Conservation (phyloP, 257 asterid species). For the Hygrophila difformis region DNA sequence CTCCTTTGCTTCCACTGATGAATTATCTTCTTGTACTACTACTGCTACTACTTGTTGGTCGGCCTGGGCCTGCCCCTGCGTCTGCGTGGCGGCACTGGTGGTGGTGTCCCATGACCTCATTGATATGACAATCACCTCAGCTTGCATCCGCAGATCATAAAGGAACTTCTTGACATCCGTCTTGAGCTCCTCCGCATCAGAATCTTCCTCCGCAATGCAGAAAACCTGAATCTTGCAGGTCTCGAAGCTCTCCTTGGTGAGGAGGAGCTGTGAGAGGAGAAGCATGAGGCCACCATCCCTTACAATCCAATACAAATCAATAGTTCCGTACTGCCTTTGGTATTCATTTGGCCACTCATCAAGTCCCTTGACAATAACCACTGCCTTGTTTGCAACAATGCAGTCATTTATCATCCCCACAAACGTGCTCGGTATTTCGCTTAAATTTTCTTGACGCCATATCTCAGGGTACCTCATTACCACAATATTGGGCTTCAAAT, state of each 20-base stretch:
- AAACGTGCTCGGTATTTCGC: slow-evolving; percentile 80
- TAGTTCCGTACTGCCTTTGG: slow-evolving; percentile 88
- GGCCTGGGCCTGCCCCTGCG: too few relatives aligned
- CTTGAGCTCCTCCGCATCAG: slow-evolving; percentile 86
- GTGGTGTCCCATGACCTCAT: slow-evolving; percentile 97
- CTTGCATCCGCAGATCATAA: slow-evolving; percentile 94
- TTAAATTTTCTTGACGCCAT: slow-evolving; percentile 88
- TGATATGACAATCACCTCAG: slow-evolving; percentile 87
- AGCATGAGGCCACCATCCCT: slow-evolving; percentile 98
- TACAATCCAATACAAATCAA: slow-evolving; percentile 93
- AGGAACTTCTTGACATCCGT: slow-evolving; percentile 87
- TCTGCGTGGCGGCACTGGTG: too few relatives aligned
- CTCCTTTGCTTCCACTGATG: slow-evolving; percentile 42
- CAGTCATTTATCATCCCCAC: slow-evolving; percentile 91
- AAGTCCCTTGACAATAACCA: slow-evolving; percentile 88
- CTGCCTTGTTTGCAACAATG: slow-evolving; percentile 95
- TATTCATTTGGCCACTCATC: slow-evolving; percentile 99
- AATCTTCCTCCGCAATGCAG: slow-evolving; percentile 94
- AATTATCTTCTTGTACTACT: too few relatives aligned
- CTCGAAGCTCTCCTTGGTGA: slow-evolving; percentile 86
- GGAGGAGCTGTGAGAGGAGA: slow-evolving; percentile 90
- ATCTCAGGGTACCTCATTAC: slow-evolving; percentile 97
- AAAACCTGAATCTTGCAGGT: slow-evolving; percentile 95
- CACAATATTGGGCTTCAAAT: slow-evolving; percentile 86
- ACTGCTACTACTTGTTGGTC: slow-evolving; percentile 76